These are phyloP conservation scores for Chrysanthemum lavandulifolium DNA, from an alignment of 129 eudicot genomes.

Conservation along the genomic window DNA sequence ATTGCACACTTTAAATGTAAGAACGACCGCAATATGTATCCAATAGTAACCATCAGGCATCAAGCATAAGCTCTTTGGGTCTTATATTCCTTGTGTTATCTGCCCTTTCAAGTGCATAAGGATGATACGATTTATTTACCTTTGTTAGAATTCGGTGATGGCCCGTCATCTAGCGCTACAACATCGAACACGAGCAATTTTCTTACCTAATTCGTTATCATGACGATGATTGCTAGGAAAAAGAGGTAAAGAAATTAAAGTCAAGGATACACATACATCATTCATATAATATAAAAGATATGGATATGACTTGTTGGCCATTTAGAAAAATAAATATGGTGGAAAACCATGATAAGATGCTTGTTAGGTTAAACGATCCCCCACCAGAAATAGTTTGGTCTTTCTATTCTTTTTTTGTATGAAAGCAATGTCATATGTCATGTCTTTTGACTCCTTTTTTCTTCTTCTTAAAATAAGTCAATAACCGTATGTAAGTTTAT, in stretches of 20 bases:
- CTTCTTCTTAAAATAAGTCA: background rate
- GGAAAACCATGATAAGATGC: slow-evolving; percentile 28
- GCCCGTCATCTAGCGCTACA: background rate
- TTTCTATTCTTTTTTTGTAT: slow-evolving; percentile 7
- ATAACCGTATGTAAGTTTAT: background rate
- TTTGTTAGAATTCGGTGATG: background rate
- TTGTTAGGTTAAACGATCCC: slow-evolving; percentile 33
- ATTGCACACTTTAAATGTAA: too few species aligned
- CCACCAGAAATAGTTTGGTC: slow-evolving; percentile 23
- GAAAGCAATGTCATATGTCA: slow-evolving; percentile 29
- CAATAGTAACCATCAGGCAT: too few species aligned
- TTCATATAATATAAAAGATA: background rate
- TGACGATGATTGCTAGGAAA: background rate
- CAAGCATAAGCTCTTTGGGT: background rate
- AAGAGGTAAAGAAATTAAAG: slow-evolving; percentile 13
- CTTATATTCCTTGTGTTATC: background rate
- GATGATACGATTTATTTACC: background rate
- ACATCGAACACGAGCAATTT: background rate
- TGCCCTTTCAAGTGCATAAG: background rate
- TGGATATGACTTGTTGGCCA: slow-evolving; percentile 31
- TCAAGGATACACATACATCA: slow-evolving; percentile 15
- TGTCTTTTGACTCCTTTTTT: slow-evolving; percentile 13
- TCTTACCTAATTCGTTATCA: background rate
- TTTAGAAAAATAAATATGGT: slow-evolving; percentile 22
- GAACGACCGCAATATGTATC: too few species aligned